Evolutionary conservation across 768 basidiomycete species (phyloP).

Genomic region (Suillus subalutaceus): DNA sequence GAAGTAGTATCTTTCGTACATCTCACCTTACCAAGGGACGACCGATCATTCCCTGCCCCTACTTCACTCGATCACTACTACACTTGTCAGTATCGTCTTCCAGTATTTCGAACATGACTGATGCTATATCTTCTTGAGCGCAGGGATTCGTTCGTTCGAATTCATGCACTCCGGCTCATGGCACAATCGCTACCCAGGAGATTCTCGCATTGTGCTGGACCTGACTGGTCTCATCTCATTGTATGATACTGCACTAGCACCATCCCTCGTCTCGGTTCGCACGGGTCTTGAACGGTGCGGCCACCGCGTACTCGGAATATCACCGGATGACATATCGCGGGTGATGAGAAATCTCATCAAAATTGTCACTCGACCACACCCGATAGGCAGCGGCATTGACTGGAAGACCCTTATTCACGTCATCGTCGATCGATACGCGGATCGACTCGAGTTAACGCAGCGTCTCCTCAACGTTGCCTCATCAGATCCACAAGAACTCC

Average conservation of each 20-base stretch:
- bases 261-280: constrained; percentile 20
- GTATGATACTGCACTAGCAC: constrained; percentile 28
- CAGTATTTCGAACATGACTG: too few species aligned
- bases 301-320: constrained; percentile 21
- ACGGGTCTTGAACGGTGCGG: constrained; percentile 23
- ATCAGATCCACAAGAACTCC: constrained; percentile 16
- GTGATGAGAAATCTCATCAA: constrained; percentile 13
- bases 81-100: not conserved
- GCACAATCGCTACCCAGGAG: constrained; percentile 32
- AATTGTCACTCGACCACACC: constrained; percentile 8
- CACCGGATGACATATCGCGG: constrained; percentile 16
- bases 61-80: too few species aligned
- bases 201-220: constrained; percentile 27
- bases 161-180: constrained; percentile 22
- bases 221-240: constrained; percentile 28
- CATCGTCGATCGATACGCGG: constrained; percentile 43
- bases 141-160: constrained; percentile 12
- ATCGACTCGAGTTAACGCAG: constrained; percentile 43
- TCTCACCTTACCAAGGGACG: not conserved
- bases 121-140: not conserved
- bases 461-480: constrained; percentile 34
- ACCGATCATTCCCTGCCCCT: too few species aligned
- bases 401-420: constrained; percentile 43
- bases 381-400: constrained; percentile 38
- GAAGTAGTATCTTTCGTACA: constrained; percentile 31